These are phyloP conservation scores for Cyclotella sp. DNA, from an alignment of 108 stramenopile species.

Conservation along the genomic window DNA sequence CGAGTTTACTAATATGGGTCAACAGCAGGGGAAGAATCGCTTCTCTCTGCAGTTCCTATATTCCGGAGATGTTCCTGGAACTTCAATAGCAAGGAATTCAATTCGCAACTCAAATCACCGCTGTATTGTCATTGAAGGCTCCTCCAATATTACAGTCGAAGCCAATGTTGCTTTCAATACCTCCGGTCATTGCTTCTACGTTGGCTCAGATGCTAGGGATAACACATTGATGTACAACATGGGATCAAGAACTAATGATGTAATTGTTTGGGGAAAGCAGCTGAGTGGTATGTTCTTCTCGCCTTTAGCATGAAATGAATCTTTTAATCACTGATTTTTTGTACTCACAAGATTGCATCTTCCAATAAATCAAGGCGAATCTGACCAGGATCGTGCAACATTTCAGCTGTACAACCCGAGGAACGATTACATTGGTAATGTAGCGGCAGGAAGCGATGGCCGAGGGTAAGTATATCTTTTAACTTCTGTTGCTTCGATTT, in stretches of 20 bases:
- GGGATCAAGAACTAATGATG: conserved; percentile 42
- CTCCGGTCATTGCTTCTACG: conserved; percentile 46
- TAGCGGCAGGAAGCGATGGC: conserved; percentile 47
- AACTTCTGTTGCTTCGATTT: not conserved
- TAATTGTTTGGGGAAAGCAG: conserved; percentile 31
- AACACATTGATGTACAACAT: conserved; percentile 29
- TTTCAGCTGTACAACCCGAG: conserved; percentile 24
- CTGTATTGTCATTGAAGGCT: conserved; percentile 68
- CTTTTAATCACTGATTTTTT: not conserved
- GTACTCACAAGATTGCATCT: not conserved
- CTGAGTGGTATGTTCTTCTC: conserved; percentile 25
- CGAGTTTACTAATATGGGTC: conserved; percentile 62
- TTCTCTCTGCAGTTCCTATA: conserved; percentile 69
- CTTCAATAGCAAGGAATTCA: conserved; percentile 61
- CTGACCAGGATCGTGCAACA: conserved; percentile 35
- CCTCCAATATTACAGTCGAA: conserved; percentile 55
- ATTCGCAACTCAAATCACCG: conserved; percentile 67
- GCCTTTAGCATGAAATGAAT: too few species aligned
- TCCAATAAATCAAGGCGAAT: conserved; percentile 10
- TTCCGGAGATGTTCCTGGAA: conserved; percentile 46
- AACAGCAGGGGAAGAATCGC: conserved; percentile 49
- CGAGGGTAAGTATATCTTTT: conserved; percentile 31
- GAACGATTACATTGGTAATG: conserved; percentile 51
- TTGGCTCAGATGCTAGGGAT: conserved; percentile 33
- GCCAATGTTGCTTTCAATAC: conserved; percentile 65